Percentiles rank a stretch among this genome's conserved stretches.
Conservation (phyloP, 768 basidiomycete species). For the Daedalea quercina region DNA sequence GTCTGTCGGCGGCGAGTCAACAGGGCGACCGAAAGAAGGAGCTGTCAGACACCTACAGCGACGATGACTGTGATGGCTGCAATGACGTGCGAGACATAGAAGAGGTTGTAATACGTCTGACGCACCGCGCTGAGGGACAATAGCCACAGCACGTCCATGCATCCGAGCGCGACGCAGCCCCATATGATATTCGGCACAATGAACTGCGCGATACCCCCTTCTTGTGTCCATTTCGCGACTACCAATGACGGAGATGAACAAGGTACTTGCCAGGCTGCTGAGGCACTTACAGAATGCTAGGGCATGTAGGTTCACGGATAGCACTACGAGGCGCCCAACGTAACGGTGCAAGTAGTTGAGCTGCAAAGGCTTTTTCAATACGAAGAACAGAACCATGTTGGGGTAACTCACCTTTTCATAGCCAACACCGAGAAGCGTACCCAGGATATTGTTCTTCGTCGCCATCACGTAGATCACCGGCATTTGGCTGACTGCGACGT, state of each 20-base stretch:
- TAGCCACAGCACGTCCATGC: conserved; percentile 25
- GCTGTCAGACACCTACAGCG: conserved; percentile 7
- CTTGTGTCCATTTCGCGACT: conserved; percentile 49
- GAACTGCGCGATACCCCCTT: neutral
- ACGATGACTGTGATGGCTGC: conserved; percentile 29
- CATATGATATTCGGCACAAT: neutral
- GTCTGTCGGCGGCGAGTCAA: neutral
- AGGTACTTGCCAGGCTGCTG: no score
- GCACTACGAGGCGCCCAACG: conserved; percentile 34
- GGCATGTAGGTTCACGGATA: conserved; percentile 36
- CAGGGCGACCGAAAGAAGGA: neutral
- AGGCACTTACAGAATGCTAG: conserved; percentile 34
- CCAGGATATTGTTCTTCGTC: conserved; percentile 63
- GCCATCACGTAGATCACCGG: conserved; percentile 61
- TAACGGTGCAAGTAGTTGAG: conserved; percentile 47
- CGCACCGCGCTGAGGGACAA: conserved; percentile 30
- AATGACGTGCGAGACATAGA: conserved; percentile 30
- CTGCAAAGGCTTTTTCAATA: neutral
- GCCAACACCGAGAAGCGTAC: conserved; percentile 48
- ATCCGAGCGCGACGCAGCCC: conserved; percentile 19
- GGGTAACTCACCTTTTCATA: conserved; percentile 52
- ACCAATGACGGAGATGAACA: conserved; percentile 4
- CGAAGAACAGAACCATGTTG: neutral
- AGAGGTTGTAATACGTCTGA: conserved; percentile 26
- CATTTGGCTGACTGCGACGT: conserved; percentile 53